A percentile compares a stretch with the other conserved stretches of the same genome.
phyloP scores from a whole-genome alignment of 1,284 basidiomycete species.

The Pseudozyma sp. region DNA sequence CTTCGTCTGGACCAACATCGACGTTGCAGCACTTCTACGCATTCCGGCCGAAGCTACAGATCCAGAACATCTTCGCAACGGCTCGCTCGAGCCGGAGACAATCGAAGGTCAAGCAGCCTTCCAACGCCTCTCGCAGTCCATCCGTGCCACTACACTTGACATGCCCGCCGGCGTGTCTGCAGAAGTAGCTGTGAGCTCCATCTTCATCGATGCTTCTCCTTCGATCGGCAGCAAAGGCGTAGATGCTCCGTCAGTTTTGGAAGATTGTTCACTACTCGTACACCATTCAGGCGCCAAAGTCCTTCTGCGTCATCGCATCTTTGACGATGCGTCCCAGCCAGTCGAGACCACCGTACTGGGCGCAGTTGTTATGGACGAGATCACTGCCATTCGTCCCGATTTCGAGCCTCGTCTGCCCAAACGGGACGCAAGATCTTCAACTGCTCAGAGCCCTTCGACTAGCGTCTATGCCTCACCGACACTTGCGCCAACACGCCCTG shows the following conservation, averaged over 20 bases:
- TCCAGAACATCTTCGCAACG: constrained; percentile 30
- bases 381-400: constrained; percentile 57
- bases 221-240: neutral
- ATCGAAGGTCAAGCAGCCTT: constrained; percentile 30
- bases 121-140: constrained; percentile 18
- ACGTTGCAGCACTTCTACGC: constrained; percentile 46
- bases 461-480: constrained; percentile 37
- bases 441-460: constrained; percentile 26
- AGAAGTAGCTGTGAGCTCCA: constrained; percentile 29
- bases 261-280: constrained; percentile 36
- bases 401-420: constrained; percentile 57
- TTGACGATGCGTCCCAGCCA: neutral
- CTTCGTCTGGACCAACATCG: constrained; percentile 58
- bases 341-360: constrained; percentile 54
- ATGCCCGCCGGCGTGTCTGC: constrained; percentile 21
- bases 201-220: constrained; percentile 30
- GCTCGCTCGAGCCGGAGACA: constrained; percentile 16
- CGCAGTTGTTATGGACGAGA: constrained; percentile 48
- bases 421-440: constrained; percentile 29
- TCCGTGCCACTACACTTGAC: constrained; percentile 29
- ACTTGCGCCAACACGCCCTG: constrained; percentile 23
- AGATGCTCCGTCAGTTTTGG: neutral
- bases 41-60: constrained; percentile 43
- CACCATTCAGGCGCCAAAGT: constrained; percentile 47
- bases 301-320: constrained; percentile 46